Evolutionary conservation across 257 asterid genomes (phyloP), one percentile per base, ranked within the genome.

Genomic region (Henckelia pumila): DNA sequence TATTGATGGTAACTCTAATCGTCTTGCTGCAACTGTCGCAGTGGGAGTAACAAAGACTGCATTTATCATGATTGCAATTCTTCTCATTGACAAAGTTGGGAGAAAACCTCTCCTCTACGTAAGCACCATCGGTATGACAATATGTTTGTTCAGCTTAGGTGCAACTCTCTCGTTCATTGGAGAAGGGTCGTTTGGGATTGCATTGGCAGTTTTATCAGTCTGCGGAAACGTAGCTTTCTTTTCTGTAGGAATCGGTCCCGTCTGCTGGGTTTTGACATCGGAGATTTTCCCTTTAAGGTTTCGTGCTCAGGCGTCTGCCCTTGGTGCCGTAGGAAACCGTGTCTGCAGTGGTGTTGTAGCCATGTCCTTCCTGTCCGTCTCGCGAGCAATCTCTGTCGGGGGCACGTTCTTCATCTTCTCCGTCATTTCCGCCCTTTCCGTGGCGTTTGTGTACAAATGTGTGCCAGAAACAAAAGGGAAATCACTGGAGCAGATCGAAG

Each of bases 381-480:
- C 98, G 0, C 77, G 74, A 6, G 84, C 83, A 4, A 85, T 92
- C 22, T 85, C 88, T 0, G 72, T 85, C 6, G 98, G 89, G 7
- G 96, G 98, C 24, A 79, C 94, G 0, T 92, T 92, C 82, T 83
- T 86, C 10, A 47, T 83, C 14, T 92, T 92, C 30, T 72, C 92
- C 0, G 84, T 70, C 5, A 24, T 86, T 29, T 89, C 98, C 0
- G 92, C 87, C 1, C 32, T 79, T 0, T 79, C 97, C 0, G 86
- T 92, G 64, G 83, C 57, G n/a, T 92, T 92, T n/a, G 95, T 85
- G 14, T 80, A 85, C 68, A 66, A 23, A 33, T 61, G 66, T 22
- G 85, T 92, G 8, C 98, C 96, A 1, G 98, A 92, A 61, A 92
- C 98, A 7, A 92, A 89, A 79, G 98, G 98, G 2, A 92, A 89